Base-by-base conservation (phyloP, 441 rosid species). In the Populus hybrid region DNA sequence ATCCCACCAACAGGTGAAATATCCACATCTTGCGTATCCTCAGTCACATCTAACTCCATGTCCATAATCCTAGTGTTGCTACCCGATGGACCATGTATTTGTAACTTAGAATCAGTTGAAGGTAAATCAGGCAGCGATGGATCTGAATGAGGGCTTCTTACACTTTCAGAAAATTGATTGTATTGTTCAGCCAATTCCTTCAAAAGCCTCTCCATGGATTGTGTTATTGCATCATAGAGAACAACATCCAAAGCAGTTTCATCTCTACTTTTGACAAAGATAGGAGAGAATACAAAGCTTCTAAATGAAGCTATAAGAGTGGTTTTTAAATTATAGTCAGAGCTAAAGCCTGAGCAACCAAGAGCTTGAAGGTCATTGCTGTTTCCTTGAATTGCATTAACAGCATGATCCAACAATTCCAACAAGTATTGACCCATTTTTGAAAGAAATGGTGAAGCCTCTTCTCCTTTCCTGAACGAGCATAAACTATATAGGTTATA, bases 11-110 rank as follows among this genome's bases (percentile, higher is more conserved):
- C 87, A 67, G 86, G 75, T 74, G 87, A 75, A 63, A 88, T 81
- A 84, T 90, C 91, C n/a, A 87, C 82, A 84, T 89, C 93, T 76
- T 88, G 89, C 21, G 81, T 73, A 81, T 89, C 95, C 79, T 87
- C 93, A 84, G 79, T 82, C 78, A 84, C 83, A 89, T 96, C 98
- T 73, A 96, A 87, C 74, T 96, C 98, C 92, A 93, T 82, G 77
- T 94, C 98, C 87, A 93, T 72, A 84, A 92, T 92, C 82, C 93
- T 88, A 82, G 88, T 79, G 77, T 76, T 78, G 61, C 75, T 81
- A 82, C 69, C 80, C n/a, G 59, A 67, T 6, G 26, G 70, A 79
- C 79, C 73, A 42, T 86, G 81, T 75, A 75, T 73, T 82, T 78
- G 85, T 61, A 75, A 70, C 20, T 77, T 84, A 82, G 86, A 84